Evolutionary conservation across 345 rosid genomes (phyloP).

Genomic region (Populus pruinosa): DNA sequence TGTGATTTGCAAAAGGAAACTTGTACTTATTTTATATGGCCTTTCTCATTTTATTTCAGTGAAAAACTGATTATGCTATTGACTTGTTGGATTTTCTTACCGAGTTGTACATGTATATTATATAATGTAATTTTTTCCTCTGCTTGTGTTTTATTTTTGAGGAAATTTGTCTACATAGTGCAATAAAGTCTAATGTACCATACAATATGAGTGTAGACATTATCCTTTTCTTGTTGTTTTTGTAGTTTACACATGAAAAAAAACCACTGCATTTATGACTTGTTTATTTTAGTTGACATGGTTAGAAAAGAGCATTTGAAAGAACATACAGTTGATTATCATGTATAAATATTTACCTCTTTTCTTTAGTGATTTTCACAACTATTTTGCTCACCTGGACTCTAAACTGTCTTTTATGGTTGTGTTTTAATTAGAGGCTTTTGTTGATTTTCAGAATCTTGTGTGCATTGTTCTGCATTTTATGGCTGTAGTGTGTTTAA

Average conservation of each 20-base stretch:
- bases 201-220: not conserved
- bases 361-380: not conserved
- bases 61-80: not conserved
- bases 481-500: conserved; percentile 2
- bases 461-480: not conserved
- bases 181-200: not conserved
- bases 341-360: not conserved
- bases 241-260: not conserved
- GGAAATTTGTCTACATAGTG: not conserved
- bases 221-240: not conserved
- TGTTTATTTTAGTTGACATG: not conserved
- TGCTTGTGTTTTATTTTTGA: not conserved
- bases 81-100: not conserved
- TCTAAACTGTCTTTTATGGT: not conserved
- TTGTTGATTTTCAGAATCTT: not conserved
- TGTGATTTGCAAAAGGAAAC: not conserved
- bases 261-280: not conserved
- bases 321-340: not conserved
- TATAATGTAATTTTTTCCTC: not conserved
- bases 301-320: not conserved
- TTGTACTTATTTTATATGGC: not conserved
- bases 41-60: not conserved
- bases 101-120: not conserved
- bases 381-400: not conserved
- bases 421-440: not conserved